Percentiles rank a stretch among this genome's conserved stretches.
phyloP scores from a whole-genome alignment of 306 rosid species.

The Quercus alba region DNA sequence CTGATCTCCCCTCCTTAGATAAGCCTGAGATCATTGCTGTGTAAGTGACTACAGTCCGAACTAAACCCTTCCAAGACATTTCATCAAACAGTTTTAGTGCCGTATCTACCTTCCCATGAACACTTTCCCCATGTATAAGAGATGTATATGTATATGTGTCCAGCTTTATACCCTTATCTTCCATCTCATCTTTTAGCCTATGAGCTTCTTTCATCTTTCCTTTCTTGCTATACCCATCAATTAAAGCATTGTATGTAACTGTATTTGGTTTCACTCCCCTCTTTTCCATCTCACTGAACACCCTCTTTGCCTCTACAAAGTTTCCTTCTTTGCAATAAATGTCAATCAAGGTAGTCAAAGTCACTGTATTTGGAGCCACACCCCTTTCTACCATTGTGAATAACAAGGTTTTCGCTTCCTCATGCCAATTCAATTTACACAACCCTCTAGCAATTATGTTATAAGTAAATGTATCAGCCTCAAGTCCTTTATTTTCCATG shows the following conservation, averaged over 20 bases:
- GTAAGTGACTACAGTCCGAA: constrained; percentile 49
- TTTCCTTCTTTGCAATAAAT: constrained; percentile 84
- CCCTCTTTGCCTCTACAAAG: constrained; percentile 60
- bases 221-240: constrained; percentile 63
- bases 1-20: constrained; percentile 72
- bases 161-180: constrained; percentile 51
- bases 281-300: constrained; percentile 54
- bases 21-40: constrained; percentile 71
- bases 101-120: constrained; percentile 56
- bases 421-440: constrained; percentile 42
- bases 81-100: constrained; percentile 60
- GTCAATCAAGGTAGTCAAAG: constrained; percentile 59
- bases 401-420: constrained; percentile 63
- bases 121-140: constrained; percentile 70
- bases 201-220: constrained; percentile 63
- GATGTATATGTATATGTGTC: constrained; percentile 75
- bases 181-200: constrained; percentile 52
- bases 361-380: constrained; percentile 52
- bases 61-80: constrained; percentile 54
- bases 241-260: constrained; percentile 63
- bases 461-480: constrained; percentile 52
- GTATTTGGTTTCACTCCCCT: constrained; percentile 53
- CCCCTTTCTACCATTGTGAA: constrained; percentile 64
- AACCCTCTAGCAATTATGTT: constrained; percentile 64
- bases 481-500: constrained; percentile 65